Conservation (phyloP, 768 basidiomycete species). For the Kondoa subrosea region DNA sequence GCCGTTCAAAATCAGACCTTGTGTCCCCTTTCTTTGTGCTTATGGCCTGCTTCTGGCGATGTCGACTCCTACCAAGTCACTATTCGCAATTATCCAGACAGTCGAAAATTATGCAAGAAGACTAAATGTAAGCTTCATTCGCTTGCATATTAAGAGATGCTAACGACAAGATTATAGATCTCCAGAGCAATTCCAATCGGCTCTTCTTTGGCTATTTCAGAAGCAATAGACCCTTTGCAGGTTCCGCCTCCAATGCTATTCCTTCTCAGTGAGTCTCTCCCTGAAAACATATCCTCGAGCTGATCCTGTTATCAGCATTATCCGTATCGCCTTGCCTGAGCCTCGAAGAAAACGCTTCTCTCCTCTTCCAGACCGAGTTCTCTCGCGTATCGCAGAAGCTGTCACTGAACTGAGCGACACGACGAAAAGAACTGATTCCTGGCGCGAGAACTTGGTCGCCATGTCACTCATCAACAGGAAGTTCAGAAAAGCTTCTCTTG, state of each 20-base stretch:
- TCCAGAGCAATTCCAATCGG: not conserved
- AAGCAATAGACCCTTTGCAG: not conserved
- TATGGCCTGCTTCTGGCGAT: not conserved
- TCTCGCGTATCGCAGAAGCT: not conserved
- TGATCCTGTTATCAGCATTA: too few relatives aligned
- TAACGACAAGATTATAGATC: not conserved
- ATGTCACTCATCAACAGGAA: not conserved
- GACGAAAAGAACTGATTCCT: not conserved
- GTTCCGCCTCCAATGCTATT: not conserved
- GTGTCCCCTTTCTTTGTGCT: constrained; percentile 1
- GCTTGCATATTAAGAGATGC: too few relatives aligned
- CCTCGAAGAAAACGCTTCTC: not conserved
- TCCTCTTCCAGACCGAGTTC: not conserved
- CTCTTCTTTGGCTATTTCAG: constrained; percentile 5
- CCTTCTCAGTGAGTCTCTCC: too few relatives aligned
- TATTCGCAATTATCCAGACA: not conserved
- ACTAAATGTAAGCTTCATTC: not conserved
- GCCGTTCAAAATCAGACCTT: not conserved
- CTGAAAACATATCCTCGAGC: too few relatives aligned
- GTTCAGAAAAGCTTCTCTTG: not conserved
- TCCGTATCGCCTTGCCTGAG: constrained; percentile 5
- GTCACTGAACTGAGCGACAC: constrained; percentile 4
- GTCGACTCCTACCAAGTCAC: constrained; percentile 7
- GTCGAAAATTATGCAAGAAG: not conserved
- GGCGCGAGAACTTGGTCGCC: not conserved